These are phyloP conservation scores for Plasmodium inui DNA, from an alignment of 169 alveolate species.

Conservation along the genomic window DNA sequence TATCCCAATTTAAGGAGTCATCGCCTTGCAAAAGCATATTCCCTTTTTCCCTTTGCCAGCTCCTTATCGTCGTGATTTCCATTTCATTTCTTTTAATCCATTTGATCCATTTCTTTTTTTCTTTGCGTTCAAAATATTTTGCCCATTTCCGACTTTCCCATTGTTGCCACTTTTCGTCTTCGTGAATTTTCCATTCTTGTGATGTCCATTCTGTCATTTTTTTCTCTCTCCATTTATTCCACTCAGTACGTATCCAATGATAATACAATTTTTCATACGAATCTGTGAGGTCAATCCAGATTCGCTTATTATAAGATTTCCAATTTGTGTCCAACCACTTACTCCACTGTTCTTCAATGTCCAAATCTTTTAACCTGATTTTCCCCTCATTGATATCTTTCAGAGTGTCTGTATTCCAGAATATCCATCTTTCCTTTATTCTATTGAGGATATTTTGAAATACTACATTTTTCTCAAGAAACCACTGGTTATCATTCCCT, in stretches of 20 bases:
- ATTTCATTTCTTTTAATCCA: constrained; percentile 9
- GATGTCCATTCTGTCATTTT: constrained; percentile 22
- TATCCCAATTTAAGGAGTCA: background rate
- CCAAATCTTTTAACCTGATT: background rate
- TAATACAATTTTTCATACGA: background rate
- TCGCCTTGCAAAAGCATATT: background rate
- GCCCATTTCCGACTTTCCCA: constrained; percentile 10
- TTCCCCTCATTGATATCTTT: background rate
- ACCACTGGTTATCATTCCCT: constrained; percentile 16
- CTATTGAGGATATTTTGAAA: background rate
- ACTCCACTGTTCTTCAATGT: background rate
- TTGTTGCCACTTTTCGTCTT: constrained; percentile 20
- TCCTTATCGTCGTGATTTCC: background rate
- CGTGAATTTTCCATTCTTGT: constrained; percentile 33
- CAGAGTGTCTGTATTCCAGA: background rate
- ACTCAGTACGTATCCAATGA: background rate
- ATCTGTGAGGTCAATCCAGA: constrained; percentile 1
- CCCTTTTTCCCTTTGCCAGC: background rate
- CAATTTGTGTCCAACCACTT: background rate
- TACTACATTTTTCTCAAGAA: background rate
- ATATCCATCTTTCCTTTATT: background rate
- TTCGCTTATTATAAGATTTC: background rate
- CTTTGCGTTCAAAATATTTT: background rate
- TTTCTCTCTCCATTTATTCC: constrained; percentile 16
- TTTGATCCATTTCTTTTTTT: constrained; percentile 14